Conservation (phyloP, 352 stramenopile species). For the Globisporangium camurandrum region DNA sequence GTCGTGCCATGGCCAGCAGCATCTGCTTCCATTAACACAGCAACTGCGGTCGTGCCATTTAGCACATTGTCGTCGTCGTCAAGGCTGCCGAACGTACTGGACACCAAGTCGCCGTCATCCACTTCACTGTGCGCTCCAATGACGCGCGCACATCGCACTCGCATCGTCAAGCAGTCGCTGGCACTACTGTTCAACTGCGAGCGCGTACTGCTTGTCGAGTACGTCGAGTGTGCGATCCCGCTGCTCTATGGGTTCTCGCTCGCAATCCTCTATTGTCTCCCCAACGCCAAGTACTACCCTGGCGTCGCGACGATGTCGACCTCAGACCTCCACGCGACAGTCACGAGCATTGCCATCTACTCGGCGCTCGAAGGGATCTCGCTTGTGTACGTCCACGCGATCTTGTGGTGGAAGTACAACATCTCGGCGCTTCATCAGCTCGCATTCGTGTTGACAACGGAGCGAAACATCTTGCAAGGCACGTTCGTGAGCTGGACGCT, state of each 20-base stretch:
- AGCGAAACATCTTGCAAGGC: background rate
- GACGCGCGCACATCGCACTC: background rate
- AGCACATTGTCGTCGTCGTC: background rate
- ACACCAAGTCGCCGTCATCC: too few species aligned
- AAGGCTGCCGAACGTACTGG: background rate
- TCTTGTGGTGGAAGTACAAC: slow-evolving; percentile 15
- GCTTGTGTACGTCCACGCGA: slow-evolving; percentile 6
- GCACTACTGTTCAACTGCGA: slow-evolving; percentile 1
- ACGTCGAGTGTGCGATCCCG: slow-evolving; percentile 2
- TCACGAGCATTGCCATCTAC: slow-evolving; percentile 12
- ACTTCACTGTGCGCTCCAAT: too few species aligned
- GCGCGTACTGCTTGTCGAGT: slow-evolving; percentile 6
- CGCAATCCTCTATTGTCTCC: background rate
- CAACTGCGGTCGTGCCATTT: background rate
- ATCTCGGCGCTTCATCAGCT: slow-evolving; percentile 22
- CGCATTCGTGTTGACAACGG: slow-evolving; percentile 25
- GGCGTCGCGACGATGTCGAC: slow-evolving; percentile 1
- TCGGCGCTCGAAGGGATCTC: slow-evolving; percentile 19
- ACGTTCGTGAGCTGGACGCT: background rate
- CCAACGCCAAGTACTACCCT: slow-evolving; percentile 4
- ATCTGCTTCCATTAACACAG: background rate
- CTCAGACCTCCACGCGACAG: slow-evolving; percentile 4
- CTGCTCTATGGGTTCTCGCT: slow-evolving; percentile 1
- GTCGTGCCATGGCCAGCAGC: background rate
- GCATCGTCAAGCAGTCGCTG: slow-evolving; percentile 2